These are phyloP conservation scores for Cryphonectria parasitica DNA, from an alignment of 2,329 filamentous ascomycete species.

Conservation along the genomic window DNA sequence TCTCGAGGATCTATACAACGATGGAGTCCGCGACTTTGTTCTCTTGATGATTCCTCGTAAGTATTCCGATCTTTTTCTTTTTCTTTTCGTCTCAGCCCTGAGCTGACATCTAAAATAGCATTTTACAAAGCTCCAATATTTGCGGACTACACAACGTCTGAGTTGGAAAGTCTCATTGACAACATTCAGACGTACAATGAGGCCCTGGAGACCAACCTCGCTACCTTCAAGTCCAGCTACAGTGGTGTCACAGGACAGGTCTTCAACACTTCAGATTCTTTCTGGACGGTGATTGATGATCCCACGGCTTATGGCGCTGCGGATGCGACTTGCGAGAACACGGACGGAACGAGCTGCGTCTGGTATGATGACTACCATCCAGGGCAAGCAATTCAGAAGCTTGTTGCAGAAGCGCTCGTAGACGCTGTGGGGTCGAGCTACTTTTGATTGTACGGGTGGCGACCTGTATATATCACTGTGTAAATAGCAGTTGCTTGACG, in stretches of 20 bases:
- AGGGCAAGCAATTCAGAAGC: conserved; percentile 17
- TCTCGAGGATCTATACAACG: conserved; percentile 19
- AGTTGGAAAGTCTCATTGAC: conserved; percentile 12
- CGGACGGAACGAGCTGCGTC: conserved; percentile 18
- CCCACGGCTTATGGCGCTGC: conserved; percentile 22
- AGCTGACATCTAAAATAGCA: background rate
- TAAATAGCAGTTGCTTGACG: background rate
- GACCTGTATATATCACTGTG: background rate
- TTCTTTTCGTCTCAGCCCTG: background rate
- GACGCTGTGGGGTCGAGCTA: background rate
- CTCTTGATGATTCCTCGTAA: conserved; percentile 17
- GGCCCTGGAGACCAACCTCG: conserved; percentile 20
- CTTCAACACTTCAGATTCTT: conserved; percentile 19
- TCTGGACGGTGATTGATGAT: conserved; percentile 15
- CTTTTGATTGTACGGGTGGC: background rate
- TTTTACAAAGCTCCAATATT: conserved; percentile 22
- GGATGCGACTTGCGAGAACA: conserved; percentile 15
- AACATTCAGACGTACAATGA: conserved; percentile 22
- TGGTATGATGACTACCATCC: conserved; percentile 25
- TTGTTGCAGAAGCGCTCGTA: conserved; percentile 20
- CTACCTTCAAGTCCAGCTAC: conserved; percentile 15
- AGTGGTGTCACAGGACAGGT: conserved; percentile 15
- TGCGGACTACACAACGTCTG: conserved; percentile 12
- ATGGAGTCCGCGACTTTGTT: conserved; percentile 18
- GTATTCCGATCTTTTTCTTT: too few species aligned